phyloP scores from a whole-genome alignment of 345 rosid species.

The Excoecaria agallocha region DNA sequence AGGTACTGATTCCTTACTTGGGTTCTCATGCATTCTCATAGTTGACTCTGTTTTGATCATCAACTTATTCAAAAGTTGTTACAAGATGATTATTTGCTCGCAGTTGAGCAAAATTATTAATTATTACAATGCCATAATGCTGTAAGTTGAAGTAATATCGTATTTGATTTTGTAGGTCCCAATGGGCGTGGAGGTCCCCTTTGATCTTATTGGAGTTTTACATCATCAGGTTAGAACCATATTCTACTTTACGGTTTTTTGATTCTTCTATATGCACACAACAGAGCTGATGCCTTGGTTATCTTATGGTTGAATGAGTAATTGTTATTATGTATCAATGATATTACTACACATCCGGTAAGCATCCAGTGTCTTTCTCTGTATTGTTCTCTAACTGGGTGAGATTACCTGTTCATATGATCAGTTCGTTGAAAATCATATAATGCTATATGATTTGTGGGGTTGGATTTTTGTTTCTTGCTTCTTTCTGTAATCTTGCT shows the following conservation, averaged over 20 bases:
- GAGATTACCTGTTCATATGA: background rate
- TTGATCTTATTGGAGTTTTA: constrained; percentile 73
- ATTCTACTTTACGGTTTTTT: background rate
- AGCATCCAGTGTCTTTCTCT: background rate
- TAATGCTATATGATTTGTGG: background rate
- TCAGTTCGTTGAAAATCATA: background rate
- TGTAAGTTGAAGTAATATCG: background rate
- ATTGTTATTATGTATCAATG: background rate
- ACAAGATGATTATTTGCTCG: background rate
- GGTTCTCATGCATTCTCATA: background rate
- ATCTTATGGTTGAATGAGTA: background rate
- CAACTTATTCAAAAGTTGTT: background rate
- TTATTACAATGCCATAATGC: background rate
- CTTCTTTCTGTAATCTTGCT: background rate
- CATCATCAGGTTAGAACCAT: constrained; percentile 65
- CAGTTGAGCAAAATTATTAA: background rate
- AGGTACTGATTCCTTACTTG: constrained; percentile 34
- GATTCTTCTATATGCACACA: background rate
- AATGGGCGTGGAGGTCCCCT: constrained; percentile 78
- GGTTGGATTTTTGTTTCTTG: constrained; percentile 2
- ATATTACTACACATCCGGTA: background rate
- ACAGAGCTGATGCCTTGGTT: background rate
- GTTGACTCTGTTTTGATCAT: too few species aligned
- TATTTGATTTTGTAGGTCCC: constrained; percentile 49
- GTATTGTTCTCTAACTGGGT: background rate